These are phyloP conservation scores for Tricholoma sp. DNA, from an alignment of 768 basidiomycete species.

Conservation along the genomic window DNA sequence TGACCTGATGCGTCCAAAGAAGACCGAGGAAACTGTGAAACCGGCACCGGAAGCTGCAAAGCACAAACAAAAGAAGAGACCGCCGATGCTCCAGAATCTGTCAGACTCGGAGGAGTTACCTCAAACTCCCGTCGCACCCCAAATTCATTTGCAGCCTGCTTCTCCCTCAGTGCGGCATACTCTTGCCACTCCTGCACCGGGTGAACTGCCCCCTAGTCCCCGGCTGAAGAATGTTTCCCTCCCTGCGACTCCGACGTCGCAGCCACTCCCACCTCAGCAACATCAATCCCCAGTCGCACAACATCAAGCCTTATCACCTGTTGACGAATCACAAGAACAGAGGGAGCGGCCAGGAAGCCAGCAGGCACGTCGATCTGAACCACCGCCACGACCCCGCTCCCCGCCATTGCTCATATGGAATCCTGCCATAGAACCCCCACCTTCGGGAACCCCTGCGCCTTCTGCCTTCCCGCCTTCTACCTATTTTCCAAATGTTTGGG, in stretches of 20 bases:
- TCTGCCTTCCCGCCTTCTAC: constrained; percentile 67
- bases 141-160: constrained; percentile 22
- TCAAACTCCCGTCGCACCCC: constrained; percentile 33
- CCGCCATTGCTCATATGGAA: constrained; percentile 76
- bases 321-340: not conserved
- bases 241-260: constrained; percentile 38
- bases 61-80: constrained; percentile 1
- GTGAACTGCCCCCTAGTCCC: constrained; percentile 63
- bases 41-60: constrained; percentile 2
- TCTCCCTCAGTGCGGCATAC: constrained; percentile 41
- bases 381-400: constrained; percentile 38
- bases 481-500: constrained; percentile 87
- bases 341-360: not conserved
- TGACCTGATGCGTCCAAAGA: constrained; percentile 71
- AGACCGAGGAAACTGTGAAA: constrained; percentile 12
- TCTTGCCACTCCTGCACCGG: constrained; percentile 54
- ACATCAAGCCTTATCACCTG: not conserved
- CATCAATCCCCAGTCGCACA: constrained; percentile 4
- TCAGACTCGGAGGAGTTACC: constrained; percentile 23
- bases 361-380: constrained; percentile 12
- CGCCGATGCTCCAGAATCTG: constrained; percentile 6
- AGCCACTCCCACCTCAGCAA: constrained; percentile 8
- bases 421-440: constrained; percentile 75
- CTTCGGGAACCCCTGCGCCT: constrained; percentile 47
- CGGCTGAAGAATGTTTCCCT: constrained; percentile 43